Percentiles rank a stretch among this genome's conserved stretches.
Conservation (phyloP, 2,329 filamentous ascomycete species). For the Talaromyces piceae region DNA sequence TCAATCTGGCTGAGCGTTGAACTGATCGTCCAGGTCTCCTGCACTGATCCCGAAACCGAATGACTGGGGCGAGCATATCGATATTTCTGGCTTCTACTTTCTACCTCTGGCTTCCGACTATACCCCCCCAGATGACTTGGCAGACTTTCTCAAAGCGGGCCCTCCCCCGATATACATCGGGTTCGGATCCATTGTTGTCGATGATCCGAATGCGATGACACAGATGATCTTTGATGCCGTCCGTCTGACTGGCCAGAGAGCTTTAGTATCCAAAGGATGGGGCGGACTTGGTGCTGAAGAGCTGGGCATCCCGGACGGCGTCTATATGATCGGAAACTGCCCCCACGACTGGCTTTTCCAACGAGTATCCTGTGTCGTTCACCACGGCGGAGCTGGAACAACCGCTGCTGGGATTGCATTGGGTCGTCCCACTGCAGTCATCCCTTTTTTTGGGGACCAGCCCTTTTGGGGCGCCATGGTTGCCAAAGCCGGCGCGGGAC, state of each 20-base stretch:
- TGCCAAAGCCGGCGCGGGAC: slow-evolving; percentile 63
- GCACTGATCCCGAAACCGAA: slow-evolving; percentile 69
- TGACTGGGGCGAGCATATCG: slow-evolving; percentile 67
- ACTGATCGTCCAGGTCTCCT: slow-evolving; percentile 46
- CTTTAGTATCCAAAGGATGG: slow-evolving; percentile 82
- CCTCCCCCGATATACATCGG: slow-evolving; percentile 73
- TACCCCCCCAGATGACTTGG: slow-evolving; percentile 57
- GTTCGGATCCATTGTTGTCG: slow-evolving; percentile 75
- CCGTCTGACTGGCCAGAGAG: slow-evolving; percentile 59
- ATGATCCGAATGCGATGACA: slow-evolving; percentile 65
- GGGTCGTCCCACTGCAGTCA: slow-evolving; percentile 71
- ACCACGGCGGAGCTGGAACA: slow-evolving; percentile 82
- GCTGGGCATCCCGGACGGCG: slow-evolving; percentile 60
- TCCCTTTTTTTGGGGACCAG: slow-evolving; percentile 83
- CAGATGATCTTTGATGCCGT: slow-evolving; percentile 65
- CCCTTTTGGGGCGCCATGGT: slow-evolving; percentile 79
- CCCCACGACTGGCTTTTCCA: slow-evolving; percentile 88
- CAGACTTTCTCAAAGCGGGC: slow-evolving; percentile 58
- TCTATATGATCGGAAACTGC: slow-evolving; percentile 77
- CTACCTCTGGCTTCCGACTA: slow-evolving; percentile 61
- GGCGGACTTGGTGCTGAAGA: slow-evolving; percentile 65
- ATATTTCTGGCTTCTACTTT: slow-evolving; percentile 70
- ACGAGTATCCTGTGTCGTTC: slow-evolving; percentile 71
- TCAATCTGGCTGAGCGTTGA: slow-evolving; percentile 2
- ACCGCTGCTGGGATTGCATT: slow-evolving; percentile 78